phyloP scores from a whole-genome alignment of 495 filamentous ascomycete genomes.

The Pyrenopolyporus hunteri region DNA sequence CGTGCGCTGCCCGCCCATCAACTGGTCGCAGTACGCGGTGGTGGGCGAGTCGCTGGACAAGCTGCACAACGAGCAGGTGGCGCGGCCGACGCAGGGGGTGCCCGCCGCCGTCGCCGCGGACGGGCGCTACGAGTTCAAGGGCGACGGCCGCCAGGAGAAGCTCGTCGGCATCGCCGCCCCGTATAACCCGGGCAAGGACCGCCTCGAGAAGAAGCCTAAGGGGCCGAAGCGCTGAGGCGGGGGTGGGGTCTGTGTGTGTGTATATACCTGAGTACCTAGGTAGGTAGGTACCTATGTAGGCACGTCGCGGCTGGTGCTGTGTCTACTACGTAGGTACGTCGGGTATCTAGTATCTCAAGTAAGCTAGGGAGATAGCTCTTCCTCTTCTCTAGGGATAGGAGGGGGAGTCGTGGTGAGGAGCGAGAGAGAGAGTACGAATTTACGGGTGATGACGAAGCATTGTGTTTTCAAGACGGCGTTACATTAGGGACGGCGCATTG shows the following conservation, averaged over 20 bases:
- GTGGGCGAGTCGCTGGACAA: constrained; percentile 81
- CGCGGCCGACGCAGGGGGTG: constrained; percentile 64
- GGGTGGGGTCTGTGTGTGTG: too few relatives aligned
- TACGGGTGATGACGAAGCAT: constrained; percentile 15
- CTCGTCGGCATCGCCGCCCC: constrained; percentile 69
- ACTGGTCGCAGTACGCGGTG: constrained; percentile 89
- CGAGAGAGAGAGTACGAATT: background rate
- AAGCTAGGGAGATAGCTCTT: too few relatives aligned
- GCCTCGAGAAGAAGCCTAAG: constrained; percentile 60
- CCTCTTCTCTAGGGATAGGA: background rate
- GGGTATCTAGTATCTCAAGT: too few relatives aligned
- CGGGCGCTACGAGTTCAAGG: constrained; percentile 50
- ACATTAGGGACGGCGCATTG: too few relatives aligned
- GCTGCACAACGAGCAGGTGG: constrained; percentile 78
- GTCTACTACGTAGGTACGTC: too few relatives aligned
- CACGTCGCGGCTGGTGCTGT: too few relatives aligned
- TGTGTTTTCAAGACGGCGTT: too few relatives aligned
- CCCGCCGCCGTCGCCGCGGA: constrained; percentile 51
- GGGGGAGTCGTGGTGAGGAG: background rate
- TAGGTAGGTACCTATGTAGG: too few relatives aligned
- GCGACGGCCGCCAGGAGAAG: constrained; percentile 40
- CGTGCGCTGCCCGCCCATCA: constrained; percentile 81
- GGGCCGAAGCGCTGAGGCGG: constrained; percentile 44
- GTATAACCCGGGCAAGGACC: constrained; percentile 74
- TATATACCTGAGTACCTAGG: too few relatives aligned